Conservation (phyloP, 2,329 filamentous ascomycete genomes). For the Neurospora sp. region DNA sequence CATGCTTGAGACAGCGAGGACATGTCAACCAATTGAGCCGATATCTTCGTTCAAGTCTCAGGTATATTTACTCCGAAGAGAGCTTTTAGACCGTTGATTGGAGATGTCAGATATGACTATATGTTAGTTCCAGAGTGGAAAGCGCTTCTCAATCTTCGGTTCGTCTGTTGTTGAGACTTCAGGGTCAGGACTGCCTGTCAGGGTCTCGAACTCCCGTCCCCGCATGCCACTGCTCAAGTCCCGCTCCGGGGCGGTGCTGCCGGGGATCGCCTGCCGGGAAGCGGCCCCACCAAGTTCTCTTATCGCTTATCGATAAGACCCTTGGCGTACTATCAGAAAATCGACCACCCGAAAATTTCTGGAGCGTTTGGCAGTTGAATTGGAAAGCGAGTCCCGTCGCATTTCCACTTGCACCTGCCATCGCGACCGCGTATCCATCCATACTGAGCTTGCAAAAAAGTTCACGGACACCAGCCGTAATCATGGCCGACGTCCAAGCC, state of each 20-base stretch:
- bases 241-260: not conserved
- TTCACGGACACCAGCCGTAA: conserved; percentile 20
- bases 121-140: not conserved
- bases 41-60: not conserved
- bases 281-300: conserved; percentile 6
- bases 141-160: not conserved
- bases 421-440: not conserved
- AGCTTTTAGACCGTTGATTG: not conserved
- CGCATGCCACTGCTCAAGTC: not conserved
- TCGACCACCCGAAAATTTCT: conserved; percentile 18
- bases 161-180: not conserved
- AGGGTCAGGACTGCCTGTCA: not conserved
- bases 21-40: not conserved
- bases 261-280: not conserved
- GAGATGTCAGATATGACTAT: not conserved
- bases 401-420: not conserved
- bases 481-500: conserved; percentile 65
- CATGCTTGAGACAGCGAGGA: not conserved
- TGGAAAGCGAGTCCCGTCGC: not conserved
- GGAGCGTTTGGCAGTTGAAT: conserved; percentile 10
- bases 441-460: not conserved
- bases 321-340: not conserved
- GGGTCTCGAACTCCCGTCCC: not conserved
- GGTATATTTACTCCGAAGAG: not conserved
- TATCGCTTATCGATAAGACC: conserved; percentile 12